Evolutionary conservation across 441 rosid species (phyloP), one percentile per base, ranked within the genome.

Genomic region (Gossypium davidsonii): DNA sequence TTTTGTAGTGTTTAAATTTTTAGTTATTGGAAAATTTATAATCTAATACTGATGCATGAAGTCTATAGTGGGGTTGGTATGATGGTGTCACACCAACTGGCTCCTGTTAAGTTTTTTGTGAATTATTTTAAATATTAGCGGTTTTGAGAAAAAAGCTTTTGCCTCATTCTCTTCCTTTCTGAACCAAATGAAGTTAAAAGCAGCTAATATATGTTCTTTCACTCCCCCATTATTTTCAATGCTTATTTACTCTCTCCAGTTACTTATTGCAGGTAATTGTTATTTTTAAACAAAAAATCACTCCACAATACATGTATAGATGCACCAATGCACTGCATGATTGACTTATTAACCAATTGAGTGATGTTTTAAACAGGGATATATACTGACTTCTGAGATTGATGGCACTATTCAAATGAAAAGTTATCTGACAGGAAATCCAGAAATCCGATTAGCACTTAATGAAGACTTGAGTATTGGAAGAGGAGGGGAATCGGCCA

Each of bases 401-500:
- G 99, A 94, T 83, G 99, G 99, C 66, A 94, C 97, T 77, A 94
- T 94, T 80, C 99, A 94, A 89, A 92, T 92, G 99, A 94, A 94
- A 87, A 94, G 98, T 77, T 94, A 92, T 83, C 93, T 94, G 63
- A 74, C 89, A 69, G 99, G 99, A 56, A 94, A 90, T 82, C 99
- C 97, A 2, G 99, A 94, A 91, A 94, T 94, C 61, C 90, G 94
- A 34, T 76, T 94, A 76, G 99, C 99, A 73, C 93, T 94, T 77
- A 94, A 91, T 66, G 99, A 94, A 48, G 98, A 94, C 71, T 77
- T 94, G 83, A 74, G 79, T 83, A 92, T 94, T 23, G 97, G 98
- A 87, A 87, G 89, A 80, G 92, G 88, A 48, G 91, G 95, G 55
- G 83, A 90, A 90, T 86, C 94, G 14, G 74, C 80, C 34, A 86